Percentiles rank a stretch among this genome's conserved stretches.
Evolutionary conservation across 306 rosid genomes (phyloP).

Genomic region (Alnus rubra): DNA sequence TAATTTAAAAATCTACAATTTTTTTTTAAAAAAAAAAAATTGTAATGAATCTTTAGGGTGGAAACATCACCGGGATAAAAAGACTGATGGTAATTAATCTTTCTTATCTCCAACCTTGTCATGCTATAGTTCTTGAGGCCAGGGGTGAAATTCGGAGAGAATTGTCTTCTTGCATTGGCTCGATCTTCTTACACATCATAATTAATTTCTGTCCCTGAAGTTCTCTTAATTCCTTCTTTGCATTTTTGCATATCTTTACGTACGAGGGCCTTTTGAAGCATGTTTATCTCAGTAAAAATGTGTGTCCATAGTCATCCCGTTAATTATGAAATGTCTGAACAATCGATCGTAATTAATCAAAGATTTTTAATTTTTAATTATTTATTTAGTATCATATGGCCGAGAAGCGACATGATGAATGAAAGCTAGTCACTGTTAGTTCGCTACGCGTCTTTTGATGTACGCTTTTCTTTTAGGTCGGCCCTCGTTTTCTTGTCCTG

Average conservation of each 20-base stretch:
- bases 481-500: conserved; percentile 41
- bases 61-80: too few species aligned
- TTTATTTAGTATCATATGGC: background rate
- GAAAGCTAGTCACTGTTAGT: conserved; percentile 23
- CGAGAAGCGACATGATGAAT: background rate
- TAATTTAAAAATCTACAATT: too few species aligned
- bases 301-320: background rate
- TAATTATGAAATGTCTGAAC: background rate
- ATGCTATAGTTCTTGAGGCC: background rate
- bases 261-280: background rate
- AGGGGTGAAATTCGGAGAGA: background rate
- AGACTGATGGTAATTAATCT: background rate
- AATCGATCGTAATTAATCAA: too few species aligned
- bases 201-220: background rate
- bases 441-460: conserved; percentile 49
- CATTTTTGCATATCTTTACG: background rate
- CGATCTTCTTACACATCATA: background rate
- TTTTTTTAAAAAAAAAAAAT: too few species aligned
- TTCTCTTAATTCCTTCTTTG: background rate
- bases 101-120: background rate
- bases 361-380: too few species aligned
- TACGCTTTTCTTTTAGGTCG: conserved; percentile 22
- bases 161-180: background rate
- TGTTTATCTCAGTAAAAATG: too few species aligned
- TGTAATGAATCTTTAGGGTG: too few species aligned